Conservation (phyloP, 208 protist genomes). For the Wallacemonas collosoma region DNA sequence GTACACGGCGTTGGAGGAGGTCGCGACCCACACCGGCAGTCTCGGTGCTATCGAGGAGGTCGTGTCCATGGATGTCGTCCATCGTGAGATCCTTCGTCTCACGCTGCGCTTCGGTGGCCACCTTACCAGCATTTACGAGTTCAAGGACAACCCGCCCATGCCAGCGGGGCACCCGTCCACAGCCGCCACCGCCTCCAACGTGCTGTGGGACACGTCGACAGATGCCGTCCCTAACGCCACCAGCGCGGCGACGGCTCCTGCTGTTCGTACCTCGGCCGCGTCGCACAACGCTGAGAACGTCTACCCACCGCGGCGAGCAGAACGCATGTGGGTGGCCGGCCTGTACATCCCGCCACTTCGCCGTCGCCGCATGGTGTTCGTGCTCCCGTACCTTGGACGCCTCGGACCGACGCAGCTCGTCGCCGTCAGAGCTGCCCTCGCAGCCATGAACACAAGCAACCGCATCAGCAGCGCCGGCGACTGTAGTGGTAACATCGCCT, state of each 20-base stretch:
- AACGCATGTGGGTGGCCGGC: conserved; percentile 40
- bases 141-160: conserved; percentile 19
- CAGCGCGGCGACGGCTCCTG: background rate
- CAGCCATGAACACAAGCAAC: background rate
- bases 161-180: background rate
- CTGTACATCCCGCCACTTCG: conserved; percentile 27
- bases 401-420: conserved; percentile 40
- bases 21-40: conserved; percentile 9
- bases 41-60: conserved; percentile 38
- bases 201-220: conserved; percentile 11
- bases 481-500: too few species aligned
- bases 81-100: conserved; percentile 32
- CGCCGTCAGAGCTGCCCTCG: background rate
- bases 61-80: conserved; percentile 26
- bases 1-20: conserved; percentile 8
- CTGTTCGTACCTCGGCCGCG: conserved; percentile 26
- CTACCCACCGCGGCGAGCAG: conserved; percentile 36
- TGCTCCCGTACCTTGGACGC: conserved; percentile 33
- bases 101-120: conserved; percentile 41
- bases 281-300: conserved; percentile 53
- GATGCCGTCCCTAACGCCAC: background rate
- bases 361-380: conserved; percentile 33
- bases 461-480: background rate
- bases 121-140: conserved; percentile 18
- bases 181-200: background rate